A percentile compares a stretch with the other conserved stretches of the same genome.
phyloP scores from a whole-genome alignment of 1,284 basidiomycete genomes.

The Lentinula novae-zelandiae region DNA sequence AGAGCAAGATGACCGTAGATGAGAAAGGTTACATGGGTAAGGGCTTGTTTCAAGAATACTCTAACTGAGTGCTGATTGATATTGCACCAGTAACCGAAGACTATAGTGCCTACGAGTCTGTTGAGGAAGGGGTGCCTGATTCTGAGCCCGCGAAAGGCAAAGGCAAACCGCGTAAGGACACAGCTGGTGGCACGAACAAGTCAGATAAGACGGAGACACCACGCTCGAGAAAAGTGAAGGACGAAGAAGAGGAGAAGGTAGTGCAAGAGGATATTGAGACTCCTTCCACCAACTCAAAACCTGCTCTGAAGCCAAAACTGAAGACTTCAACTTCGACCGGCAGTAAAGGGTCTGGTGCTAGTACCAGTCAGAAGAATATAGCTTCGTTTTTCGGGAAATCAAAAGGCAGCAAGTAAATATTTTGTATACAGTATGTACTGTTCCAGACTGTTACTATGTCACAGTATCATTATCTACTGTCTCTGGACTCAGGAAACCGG shows the following conservation, averaged over 20 bases:
- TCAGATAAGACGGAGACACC: conserved; percentile 8
- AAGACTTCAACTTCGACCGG: conserved; percentile 2
- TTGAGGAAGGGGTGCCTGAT: conserved; percentile 52
- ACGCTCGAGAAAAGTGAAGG: conserved; percentile 10
- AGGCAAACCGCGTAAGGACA: conserved; percentile 25
- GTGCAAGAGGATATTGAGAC: conserved; percentile 9
- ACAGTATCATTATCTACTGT: too few species aligned
- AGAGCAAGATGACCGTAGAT: conserved; percentile 51
- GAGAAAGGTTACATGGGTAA: conserved; percentile 70
- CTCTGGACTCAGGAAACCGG: too few species aligned
- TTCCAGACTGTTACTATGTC: too few species aligned
- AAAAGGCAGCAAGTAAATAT: background rate
- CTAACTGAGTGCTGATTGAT: background rate
- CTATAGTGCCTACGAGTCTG: conserved; percentile 76
- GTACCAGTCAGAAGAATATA: conserved; percentile 7
- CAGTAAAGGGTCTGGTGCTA: background rate
- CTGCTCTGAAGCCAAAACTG: background rate
- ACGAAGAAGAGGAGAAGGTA: conserved; percentile 15
- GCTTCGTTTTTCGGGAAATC: conserved; percentile 13
- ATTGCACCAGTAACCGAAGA: conserved; percentile 61
- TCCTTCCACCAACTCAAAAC: conserved; percentile 8
- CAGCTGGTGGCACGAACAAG: conserved; percentile 12
- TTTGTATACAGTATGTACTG: background rate
- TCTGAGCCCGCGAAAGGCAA: conserved; percentile 28
- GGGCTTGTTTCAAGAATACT: conserved; percentile 19